A percentile compares a stretch with the other conserved stretches of the same genome.
Evolutionary conservation across 192 early-diverging fungal genomes (phyloP).

Genomic region (Coemansia sp.): DNA sequence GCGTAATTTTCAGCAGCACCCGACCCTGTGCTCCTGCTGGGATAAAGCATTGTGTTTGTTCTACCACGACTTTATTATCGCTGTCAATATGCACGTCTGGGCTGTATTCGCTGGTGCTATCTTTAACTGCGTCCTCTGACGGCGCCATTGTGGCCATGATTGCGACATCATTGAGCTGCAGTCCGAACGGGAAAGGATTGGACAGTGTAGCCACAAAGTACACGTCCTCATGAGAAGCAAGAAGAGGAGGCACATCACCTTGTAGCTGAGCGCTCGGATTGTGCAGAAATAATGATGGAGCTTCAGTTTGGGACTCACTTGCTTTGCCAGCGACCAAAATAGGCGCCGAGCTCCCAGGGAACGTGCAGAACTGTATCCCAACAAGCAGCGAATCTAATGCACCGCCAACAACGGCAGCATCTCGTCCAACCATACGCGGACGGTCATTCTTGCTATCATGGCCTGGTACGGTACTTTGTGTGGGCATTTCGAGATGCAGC

Average conservation of each 20-base stretch:
- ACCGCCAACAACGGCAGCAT: slow-evolving; percentile 28
- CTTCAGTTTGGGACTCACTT: not conserved
- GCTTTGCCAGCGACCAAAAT: not conserved
- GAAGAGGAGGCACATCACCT: slow-evolving; percentile 21
- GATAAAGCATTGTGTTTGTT: slow-evolving; percentile 13
- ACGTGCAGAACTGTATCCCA: slow-evolving; percentile 38
- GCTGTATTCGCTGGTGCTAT: not conserved
- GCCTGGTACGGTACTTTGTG: not conserved
- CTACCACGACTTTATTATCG: not conserved
- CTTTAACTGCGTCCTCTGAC: not conserved
- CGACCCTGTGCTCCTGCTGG: slow-evolving; percentile 27
- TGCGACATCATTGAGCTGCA: slow-evolving; percentile 29
- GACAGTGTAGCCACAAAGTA: slow-evolving; percentile 42
- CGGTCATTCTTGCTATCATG: not conserved
- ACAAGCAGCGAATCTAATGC: slow-evolving; percentile 33
- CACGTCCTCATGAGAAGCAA: slow-evolving; percentile 30
- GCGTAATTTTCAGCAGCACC: slow-evolving; percentile 29
- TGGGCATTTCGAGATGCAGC: not conserved
- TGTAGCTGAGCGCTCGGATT: slow-evolving; percentile 44
- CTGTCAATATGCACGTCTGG: not conserved
- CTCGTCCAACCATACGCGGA: slow-evolving; percentile 29
- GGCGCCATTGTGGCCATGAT: slow-evolving; percentile 10
- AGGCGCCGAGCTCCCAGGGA: slow-evolving; percentile 16
- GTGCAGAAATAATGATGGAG: slow-evolving; percentile 43
- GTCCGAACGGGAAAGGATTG: slow-evolving; percentile 53